Base-by-base conservation (phyloP, 2,329 filamentous ascomycete genomes). In the Periconia digitata region DNA sequence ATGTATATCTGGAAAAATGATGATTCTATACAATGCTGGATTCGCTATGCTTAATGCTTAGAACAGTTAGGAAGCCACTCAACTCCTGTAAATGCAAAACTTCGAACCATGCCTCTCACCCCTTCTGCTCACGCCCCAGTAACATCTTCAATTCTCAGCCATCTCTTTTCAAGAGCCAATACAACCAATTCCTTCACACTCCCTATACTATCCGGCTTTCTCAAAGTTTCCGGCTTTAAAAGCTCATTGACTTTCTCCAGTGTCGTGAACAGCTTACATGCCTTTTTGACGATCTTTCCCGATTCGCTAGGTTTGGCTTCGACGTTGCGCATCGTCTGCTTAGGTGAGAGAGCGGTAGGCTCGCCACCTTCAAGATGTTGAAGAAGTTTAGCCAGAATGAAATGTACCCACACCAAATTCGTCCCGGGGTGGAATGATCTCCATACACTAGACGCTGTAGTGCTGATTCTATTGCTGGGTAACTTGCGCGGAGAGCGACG, bases 391-490 rank as follows among this genome's bases (percentile, higher is more conserved):
- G 78, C 75, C 12, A 86, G 73, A 4, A 87, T 67, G 59, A 84
- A 85, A 42, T 83, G 78, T 18, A 85, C 67, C 84, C 84, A 87
- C 13, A 85, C 72, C 13, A 85, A 72, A 55, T 86, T 87, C 2
- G 84, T 85, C 46, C 76, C 74, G 2, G 84, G 83, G 34, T 79
- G 75, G 62, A 80, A 86, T 23, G 73, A 66, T 10, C 71, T 64
- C 83, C 84, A 86, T 36, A 60, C 40, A 44, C 57, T 22, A 4
- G 45, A 34, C 13, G 53, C 42, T 4, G 40, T 37, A 5, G 40
- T 39, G 21, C 1, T 15, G 22, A 12, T 18, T 21, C 38, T 10
- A 36, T 41, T 29, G 47, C 21, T 37, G 3, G 39, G 23, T 17
- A 16, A 13, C n/a, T 44, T 44, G 13, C 34, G 22, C 13, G 38